Conservation (phyloP, 495 filamentous ascomycete species). For the Elaphomyces granulatus region DNA sequence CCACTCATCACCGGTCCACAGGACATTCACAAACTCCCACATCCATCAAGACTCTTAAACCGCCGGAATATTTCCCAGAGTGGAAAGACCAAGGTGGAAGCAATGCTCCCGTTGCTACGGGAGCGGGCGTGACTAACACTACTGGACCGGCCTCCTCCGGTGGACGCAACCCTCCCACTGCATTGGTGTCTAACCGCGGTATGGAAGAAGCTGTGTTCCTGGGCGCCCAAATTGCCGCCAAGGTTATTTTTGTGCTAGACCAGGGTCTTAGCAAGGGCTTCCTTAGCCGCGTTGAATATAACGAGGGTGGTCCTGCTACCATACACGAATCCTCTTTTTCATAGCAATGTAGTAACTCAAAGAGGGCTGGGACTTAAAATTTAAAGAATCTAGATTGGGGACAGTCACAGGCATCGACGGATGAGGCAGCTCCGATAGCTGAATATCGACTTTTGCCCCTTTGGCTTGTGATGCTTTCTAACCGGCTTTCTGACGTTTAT, state of each 20-base stretch:
- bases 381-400: no score
- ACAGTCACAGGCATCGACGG: no score
- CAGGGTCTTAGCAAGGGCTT: constrained; percentile 56
- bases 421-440: no score
- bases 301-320: constrained; percentile 57
- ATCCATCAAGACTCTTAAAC: constrained; percentile 59
- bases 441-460: no score
- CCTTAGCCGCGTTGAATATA: constrained; percentile 61
- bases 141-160: constrained; percentile 11
- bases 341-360: no score
- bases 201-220: constrained; percentile 67
- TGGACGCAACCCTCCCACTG: constrained; percentile 4
- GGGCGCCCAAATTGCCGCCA: constrained; percentile 63
- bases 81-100: constrained; percentile 66
- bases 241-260: constrained; percentile 60
- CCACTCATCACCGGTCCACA: constrained; percentile 43
- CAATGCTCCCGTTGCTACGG: constrained; percentile 24
- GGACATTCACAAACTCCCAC: constrained; percentile 81
- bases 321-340: constrained; percentile 39
- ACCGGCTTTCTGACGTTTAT: no score
- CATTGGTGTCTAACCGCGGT: constrained; percentile 18
- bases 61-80: constrained; percentile 82
- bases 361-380: no score
- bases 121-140: constrained; percentile 8
- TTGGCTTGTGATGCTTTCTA: no score